Conservation (phyloP, 2,329 filamentous ascomycete species). For the Tothia fuscella region DNA sequence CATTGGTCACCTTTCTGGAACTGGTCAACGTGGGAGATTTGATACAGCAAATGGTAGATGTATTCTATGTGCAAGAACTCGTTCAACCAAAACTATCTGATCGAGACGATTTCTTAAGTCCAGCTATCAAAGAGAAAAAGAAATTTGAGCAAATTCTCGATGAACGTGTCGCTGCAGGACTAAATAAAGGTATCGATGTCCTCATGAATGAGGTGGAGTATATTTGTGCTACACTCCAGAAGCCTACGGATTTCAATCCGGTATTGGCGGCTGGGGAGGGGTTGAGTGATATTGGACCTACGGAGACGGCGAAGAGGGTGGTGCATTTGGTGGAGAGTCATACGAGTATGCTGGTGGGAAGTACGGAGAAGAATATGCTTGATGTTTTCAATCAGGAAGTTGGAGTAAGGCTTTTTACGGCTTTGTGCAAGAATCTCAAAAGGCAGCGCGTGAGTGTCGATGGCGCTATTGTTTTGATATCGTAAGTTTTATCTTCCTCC, state of each 20-base stretch:
- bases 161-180: conserved; percentile 84
- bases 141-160: conserved; percentile 98
- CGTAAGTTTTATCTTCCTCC: conserved; percentile 26
- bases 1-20: conserved; percentile 89
- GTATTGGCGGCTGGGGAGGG: conserved; percentile 26
- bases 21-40: conserved; percentile 95
- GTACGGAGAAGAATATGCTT: conserved; percentile 94
- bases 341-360: conserved; percentile 84
- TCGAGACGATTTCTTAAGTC: conserved; percentile 86
- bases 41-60: conserved; percentile 97
- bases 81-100: conserved; percentile 72
- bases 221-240: conserved; percentile 77
- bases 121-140: conserved; percentile 89
- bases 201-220: conserved; percentile 98
- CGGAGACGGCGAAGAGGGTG: conserved; percentile 64
- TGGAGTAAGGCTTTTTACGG: conserved; percentile 79
- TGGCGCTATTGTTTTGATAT: conserved; percentile 82
- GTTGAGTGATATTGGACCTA: conserved; percentile 56
- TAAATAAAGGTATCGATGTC: conserved; percentile 97
- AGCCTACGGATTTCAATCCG: conserved; percentile 84
- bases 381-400: conserved; percentile 99
- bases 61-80: conserved; percentile 95
- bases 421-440: conserved; percentile 94
- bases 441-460: conserved; percentile 83
- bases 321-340: conserved; percentile 79